A percentile compares a stretch with the other conserved stretches of the same genome.
These are phyloP conservation scores for Juglanconis oblonga DNA, from an alignment of 2,329 filamentous ascomycete genomes.

Conservation along the genomic window DNA sequence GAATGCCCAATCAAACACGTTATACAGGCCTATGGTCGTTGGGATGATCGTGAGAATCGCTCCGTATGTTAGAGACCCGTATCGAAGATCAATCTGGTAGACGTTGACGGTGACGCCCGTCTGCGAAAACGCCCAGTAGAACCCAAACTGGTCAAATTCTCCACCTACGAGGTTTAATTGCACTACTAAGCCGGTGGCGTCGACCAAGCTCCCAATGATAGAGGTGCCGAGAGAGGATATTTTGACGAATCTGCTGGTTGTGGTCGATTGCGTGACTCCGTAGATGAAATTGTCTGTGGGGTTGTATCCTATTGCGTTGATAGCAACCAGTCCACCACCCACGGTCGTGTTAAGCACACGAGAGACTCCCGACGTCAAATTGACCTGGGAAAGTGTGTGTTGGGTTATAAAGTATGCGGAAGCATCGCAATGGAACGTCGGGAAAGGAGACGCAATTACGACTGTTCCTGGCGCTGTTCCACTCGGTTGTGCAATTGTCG, in stretches of 20 bases:
- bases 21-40: background rate
- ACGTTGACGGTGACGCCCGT: background rate
- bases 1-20: background rate
- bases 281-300: background rate
- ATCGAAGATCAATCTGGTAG: background rate
- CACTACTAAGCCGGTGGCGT: background rate
- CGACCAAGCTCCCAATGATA: background rate
- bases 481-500: background rate
- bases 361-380: background rate
- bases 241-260: background rate
- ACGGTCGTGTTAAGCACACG: background rate
- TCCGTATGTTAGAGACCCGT: background rate
- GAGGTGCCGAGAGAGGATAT: background rate
- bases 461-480: background rate
- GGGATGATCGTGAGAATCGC: background rate
- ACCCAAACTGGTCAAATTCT: background rate
- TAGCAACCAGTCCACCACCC: background rate
- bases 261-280: background rate
- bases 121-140: background rate
- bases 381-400: background rate
- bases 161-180: background rate
- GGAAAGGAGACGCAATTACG: background rate
- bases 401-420: background rate
- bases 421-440: background rate
- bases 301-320: background rate